Evolutionary conservation across 1,284 basidiomycete genomes (phyloP).

Genomic region (Amylostereum areolatum): DNA sequence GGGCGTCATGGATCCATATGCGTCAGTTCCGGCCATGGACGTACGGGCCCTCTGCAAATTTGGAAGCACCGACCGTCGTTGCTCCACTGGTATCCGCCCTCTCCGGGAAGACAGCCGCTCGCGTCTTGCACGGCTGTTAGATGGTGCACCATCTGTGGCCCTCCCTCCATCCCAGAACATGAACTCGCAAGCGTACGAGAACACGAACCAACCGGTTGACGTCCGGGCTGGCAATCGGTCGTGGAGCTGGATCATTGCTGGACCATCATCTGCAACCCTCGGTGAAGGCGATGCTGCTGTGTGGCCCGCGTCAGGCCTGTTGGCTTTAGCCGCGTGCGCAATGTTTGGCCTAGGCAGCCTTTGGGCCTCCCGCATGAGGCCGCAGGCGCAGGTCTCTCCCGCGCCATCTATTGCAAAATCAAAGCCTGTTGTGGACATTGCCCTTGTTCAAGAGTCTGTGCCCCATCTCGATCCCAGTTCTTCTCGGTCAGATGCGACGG

Average conservation of each 20-base stretch:
- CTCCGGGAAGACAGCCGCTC: constrained; percentile 34
- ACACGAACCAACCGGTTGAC: not conserved
- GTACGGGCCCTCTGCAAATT: constrained; percentile 26
- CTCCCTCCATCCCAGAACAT: constrained; percentile 9
- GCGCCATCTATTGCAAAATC: too few relatives aligned
- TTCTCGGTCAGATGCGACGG: not conserved
- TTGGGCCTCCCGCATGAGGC: not conserved
- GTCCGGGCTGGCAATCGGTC: not conserved
- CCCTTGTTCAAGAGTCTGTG: not conserved
- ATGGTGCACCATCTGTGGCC: constrained; percentile 24
- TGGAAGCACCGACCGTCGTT: constrained; percentile 43
- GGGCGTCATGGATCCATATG: constrained; percentile 7
- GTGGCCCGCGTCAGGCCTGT: not conserved
- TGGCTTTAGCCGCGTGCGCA: not conserved
- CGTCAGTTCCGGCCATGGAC: not conserved
- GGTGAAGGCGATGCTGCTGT: not conserved
- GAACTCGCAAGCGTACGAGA: constrained; percentile 5
- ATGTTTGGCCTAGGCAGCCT: not conserved
- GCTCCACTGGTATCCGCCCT: constrained; percentile 53
- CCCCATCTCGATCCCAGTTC: not conserved
- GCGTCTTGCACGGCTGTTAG: constrained; percentile 27
- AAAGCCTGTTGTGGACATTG: too few relatives aligned
- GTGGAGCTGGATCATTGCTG: not conserved
- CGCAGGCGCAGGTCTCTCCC: not conserved
- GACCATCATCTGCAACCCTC: not conserved